Base-by-base conservation (phyloP, 208 protist genomes). In the Crithidia fasciculata region DNA sequence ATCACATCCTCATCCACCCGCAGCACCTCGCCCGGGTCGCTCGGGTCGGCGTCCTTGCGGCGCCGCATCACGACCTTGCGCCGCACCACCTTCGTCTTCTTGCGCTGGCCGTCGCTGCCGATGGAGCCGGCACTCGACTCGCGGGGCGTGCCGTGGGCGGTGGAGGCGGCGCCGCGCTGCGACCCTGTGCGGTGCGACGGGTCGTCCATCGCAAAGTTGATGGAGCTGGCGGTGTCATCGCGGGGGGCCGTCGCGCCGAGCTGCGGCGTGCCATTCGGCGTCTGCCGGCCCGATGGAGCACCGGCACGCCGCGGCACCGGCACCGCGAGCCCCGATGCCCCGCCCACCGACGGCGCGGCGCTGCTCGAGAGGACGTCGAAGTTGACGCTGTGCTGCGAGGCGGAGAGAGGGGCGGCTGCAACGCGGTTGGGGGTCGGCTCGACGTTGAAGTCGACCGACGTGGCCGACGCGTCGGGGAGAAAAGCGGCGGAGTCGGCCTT, bases 31-130 rank as follows among this genome's bases (percentile, higher is more conserved):
- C 65, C 68, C 3, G 59, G 64, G 28, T 66, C 73, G 60, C 19
- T 85, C n/a, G 76, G 69, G 59, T 74, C 64, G 10, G 50, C 50
- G 43, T 77, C 52, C 45, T 68, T 65, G 37, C 52, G 67, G 52
- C 81, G 81, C 10, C 62, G 61, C 56, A 62, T 58, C 64, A 78
- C 73, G 44, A 78, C 72, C 52, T 73, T 76, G 39, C 74, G 58
- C 40, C 65, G 64, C 68, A 72, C 68, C 18, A 72, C 72, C 37
- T 74, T 80, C 16, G 47, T 66, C 44, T 61, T 74, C 28, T 66
- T 72, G 39, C 50, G 44, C 7, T 74, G 49, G 0, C 39, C 61
- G 43, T 78, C 67, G 19, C 54, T 64, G 41, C 49, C 71, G 47
- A 15, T 41, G 43, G 67, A 76, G 52, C 45, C 58, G 15, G 16